Conservation (phyloP, 1,284 basidiomycete genomes). For the Heterobasidion irregulare region DNA sequence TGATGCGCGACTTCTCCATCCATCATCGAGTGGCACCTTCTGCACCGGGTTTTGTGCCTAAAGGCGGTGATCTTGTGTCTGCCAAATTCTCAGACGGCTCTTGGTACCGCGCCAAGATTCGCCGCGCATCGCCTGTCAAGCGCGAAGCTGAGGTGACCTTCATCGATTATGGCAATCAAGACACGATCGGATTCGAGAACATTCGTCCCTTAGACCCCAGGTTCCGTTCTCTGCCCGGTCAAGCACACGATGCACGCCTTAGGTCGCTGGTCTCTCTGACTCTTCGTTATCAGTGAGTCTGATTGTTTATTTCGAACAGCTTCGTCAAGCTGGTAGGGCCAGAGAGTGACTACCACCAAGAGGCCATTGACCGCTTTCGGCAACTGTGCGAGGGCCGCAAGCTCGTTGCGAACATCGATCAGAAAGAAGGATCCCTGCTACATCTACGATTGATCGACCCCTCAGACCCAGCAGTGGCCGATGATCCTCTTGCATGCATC, state of each 20-base stretch:
- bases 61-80: constrained; percentile 83
- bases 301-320: constrained; percentile 29
- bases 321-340: constrained; percentile 77
- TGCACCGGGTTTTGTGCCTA: constrained; percentile 65
- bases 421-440: constrained; percentile 67
- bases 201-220: constrained; percentile 80
- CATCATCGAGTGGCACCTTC: constrained; percentile 66
- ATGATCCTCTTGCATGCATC: constrained; percentile 70
- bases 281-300: not conserved
- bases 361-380: constrained; percentile 82
- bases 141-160: constrained; percentile 85
- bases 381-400: constrained; percentile 81
- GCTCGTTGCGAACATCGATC: constrained; percentile 85
- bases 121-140: constrained; percentile 73
- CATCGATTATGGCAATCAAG: constrained; percentile 88
- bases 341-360: constrained; percentile 78
- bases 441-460: constrained; percentile 89
- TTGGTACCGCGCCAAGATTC: constrained; percentile 92
- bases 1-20: constrained; percentile 90
- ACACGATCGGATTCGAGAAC: constrained; percentile 66
- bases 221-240: constrained; percentile 80
- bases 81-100: constrained; percentile 85
- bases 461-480: constrained; percentile 53
- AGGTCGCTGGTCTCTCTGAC: constrained; percentile 37
- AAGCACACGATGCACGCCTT: constrained; percentile 75